phyloP scores from a whole-genome alignment of 805 yeast species.

The Nakazawaea anatomiae region DNA sequence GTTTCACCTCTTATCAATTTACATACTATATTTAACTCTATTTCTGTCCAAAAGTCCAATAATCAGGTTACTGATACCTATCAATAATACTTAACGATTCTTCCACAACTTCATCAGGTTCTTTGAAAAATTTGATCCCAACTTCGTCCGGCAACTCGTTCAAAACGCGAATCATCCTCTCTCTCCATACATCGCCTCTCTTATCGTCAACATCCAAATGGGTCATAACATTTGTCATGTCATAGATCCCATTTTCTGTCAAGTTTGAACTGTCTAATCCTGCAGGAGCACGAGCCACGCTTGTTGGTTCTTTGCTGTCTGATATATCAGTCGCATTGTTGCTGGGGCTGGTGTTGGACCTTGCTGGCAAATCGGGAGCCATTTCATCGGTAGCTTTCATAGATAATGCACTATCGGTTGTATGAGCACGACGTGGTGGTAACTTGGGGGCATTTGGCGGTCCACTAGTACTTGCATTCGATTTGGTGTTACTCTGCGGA shows the following conservation, averaged over 20 bases:
- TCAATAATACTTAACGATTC: constrained; percentile 19
- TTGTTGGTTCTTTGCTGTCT: background rate
- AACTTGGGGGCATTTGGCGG: background rate
- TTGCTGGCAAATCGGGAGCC: constrained; percentile 18
- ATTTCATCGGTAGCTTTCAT: constrained; percentile 8
- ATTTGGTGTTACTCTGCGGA: constrained; percentile 9
- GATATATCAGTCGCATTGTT: too few species aligned
- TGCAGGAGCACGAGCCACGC: background rate
- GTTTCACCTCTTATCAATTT: too few species aligned
- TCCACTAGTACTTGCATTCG: too few species aligned
- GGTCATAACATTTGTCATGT: constrained; percentile 14
- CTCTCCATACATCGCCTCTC: constrained; percentile 50
- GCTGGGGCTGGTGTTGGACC: background rate
- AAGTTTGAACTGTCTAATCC: constrained; percentile 10
- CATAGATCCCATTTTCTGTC: constrained; percentile 5
- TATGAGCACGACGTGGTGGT: constrained; percentile 7
- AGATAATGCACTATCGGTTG: background rate
- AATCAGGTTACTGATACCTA: background rate
- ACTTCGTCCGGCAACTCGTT: constrained; percentile 32
- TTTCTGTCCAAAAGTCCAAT: too few species aligned
- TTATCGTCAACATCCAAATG: constrained; percentile 33
- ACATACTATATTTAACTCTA: too few species aligned
- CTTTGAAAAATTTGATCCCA: constrained; percentile 36
- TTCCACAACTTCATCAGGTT: constrained; percentile 32
- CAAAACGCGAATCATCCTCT: constrained; percentile 38